These are phyloP conservation scores for Zygosaccharomyces lentus DNA, from an alignment of 805 yeast species.

Conservation along the genomic window DNA sequence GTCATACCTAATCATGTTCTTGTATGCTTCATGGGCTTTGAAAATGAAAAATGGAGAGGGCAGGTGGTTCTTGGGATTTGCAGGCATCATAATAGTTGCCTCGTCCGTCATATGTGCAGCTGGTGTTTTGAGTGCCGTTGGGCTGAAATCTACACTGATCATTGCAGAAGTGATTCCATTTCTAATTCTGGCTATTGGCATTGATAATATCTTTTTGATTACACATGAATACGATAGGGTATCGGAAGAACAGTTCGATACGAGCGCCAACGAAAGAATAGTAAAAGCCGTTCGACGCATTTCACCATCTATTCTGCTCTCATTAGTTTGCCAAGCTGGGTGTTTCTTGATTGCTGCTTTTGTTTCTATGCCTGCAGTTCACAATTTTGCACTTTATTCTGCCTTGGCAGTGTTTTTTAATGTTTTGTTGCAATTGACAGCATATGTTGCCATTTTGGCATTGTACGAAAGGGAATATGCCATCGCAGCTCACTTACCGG, in stretches of 20 bases:
- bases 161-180: conserved; percentile 97
- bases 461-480: conserved; percentile 23
- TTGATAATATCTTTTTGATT: conserved; percentile 85
- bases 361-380: conserved; percentile 94
- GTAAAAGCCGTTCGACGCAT: conserved; percentile 63
- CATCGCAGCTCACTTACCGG: conserved; percentile 4
- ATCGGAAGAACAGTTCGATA: conserved; percentile 43
- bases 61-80: conserved; percentile 69
- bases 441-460: conserved; percentile 67
- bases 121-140: conserved; percentile 72
- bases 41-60: conserved; percentile 39
- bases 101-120: conserved; percentile 78
- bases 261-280: conserved; percentile 54
- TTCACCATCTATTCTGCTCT: conserved; percentile 82
- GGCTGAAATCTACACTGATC: conserved; percentile 80
- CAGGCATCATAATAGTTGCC: conserved; percentile 80
- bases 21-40: conserved; percentile 79
- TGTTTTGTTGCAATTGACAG: conserved; percentile 72
- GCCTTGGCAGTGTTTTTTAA: conserved; percentile 81
- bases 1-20: conserved; percentile 81
- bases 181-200: conserved; percentile 89
- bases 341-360: conserved; percentile 74
- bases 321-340: conserved; percentile 71
- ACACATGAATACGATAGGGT: conserved; percentile 70
- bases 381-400: conserved; percentile 86